Percentiles rank a stretch among this genome's conserved stretches.
Conservation (phyloP, 176 grass and related monocot genomes). For the Alloteropsis semialata region DNA sequence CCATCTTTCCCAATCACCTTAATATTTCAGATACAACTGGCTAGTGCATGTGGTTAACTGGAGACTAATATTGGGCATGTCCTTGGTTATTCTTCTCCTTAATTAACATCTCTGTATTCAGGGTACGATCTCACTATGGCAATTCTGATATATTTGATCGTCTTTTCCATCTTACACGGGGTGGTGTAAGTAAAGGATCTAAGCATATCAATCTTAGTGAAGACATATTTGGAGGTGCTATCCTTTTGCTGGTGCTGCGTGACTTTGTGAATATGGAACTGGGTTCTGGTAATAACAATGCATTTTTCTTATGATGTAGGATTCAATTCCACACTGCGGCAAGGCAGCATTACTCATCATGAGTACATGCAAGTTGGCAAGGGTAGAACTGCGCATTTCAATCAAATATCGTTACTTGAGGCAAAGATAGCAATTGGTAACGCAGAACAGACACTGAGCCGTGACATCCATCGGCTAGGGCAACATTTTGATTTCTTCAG, state of each 20-base stretch:
- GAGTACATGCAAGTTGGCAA: conserved; percentile 99
- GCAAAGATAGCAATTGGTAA: too few species aligned
- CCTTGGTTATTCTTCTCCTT: too few species aligned
- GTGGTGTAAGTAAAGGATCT: conserved; percentile 89
- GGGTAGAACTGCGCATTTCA: conserved; percentile 84
- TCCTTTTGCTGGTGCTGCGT: background rate
- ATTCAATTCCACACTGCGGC: conserved; percentile 94
- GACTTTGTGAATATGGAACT: background rate
- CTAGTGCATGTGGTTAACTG: too few species aligned
- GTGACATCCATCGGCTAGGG: too few species aligned
- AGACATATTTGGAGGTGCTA: conserved; percentile 87
- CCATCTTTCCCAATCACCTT: too few species aligned
- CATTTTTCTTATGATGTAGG: conserved; percentile 34
- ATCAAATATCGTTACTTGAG: too few species aligned
- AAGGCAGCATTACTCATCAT: conserved; percentile 90
- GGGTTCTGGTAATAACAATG: background rate
- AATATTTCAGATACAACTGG: too few species aligned
- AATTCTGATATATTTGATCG: conserved; percentile 89
- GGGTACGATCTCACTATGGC: conserved; percentile 84
- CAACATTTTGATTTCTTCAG: too few species aligned
- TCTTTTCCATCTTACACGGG: conserved; percentile 84
- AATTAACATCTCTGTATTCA: conserved; percentile 20
- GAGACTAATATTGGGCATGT: too few species aligned
- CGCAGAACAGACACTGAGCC: too few species aligned
- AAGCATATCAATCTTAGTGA: conserved; percentile 89